Percentiles rank a stretch among this genome's conserved stretches.
Evolutionary conservation across 2,329 filamentous ascomycete species (phyloP).

Genomic region (Berkeleyomyces basicola): DNA sequence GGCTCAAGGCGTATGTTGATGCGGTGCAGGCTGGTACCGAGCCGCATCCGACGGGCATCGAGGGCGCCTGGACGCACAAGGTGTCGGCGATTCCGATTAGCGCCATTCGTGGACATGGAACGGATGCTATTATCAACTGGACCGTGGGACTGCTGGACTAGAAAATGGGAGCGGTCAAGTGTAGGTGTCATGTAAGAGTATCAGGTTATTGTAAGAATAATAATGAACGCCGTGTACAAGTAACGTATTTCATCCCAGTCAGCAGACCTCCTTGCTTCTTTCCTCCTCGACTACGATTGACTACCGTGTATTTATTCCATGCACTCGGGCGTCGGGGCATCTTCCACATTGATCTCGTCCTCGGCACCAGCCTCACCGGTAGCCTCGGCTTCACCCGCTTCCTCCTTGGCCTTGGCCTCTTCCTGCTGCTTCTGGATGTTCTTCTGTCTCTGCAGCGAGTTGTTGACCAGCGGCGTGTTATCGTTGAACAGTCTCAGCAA

Average conservation of each 20-base stretch:
- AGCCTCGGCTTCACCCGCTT: slow-evolving; percentile 16
- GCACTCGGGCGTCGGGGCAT: slow-evolving; percentile 23
- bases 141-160: slow-evolving; percentile 50
- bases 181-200: neutral
- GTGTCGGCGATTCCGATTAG: slow-evolving; percentile 68
- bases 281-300: neutral
- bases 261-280: neutral
- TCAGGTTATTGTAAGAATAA: neutral
- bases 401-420: slow-evolving; percentile 19
- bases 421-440: slow-evolving; percentile 23
- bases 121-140: slow-evolving; percentile 57
- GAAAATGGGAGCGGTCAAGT: slow-evolving; percentile 14
- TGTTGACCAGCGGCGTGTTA: slow-evolving; percentile 65
- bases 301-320: slow-evolving; percentile 1
- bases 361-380: slow-evolving; percentile 16
- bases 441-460: slow-evolving; percentile 35
- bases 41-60: slow-evolving; percentile 55
- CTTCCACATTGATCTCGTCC: slow-evolving; percentile 22
- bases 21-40: slow-evolving; percentile 43
- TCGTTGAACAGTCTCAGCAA: slow-evolving; percentile 83
- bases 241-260: neutral
- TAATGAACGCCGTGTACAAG: slow-evolving; percentile 6
- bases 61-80: slow-evolving; percentile 40
- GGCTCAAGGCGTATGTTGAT: slow-evolving; percentile 54
- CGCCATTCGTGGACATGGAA: slow-evolving; percentile 73